phyloP scores from a whole-genome alignment of 108 stramenopile genomes.

The Stephanodiscus minutulus region DNA sequence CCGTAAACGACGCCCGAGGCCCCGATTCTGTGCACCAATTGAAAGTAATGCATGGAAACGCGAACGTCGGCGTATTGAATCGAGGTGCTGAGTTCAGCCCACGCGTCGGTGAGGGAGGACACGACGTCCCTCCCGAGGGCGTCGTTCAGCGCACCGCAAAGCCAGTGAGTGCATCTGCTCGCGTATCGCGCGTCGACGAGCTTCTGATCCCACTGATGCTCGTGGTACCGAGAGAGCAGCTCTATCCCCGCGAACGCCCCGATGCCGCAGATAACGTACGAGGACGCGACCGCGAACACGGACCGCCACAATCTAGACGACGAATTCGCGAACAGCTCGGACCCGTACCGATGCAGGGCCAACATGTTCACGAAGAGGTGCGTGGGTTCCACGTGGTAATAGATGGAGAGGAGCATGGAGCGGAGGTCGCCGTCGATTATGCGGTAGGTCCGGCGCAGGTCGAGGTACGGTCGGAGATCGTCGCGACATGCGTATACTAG shows the following conservation, averaged over 20 bases:
- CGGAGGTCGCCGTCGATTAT: conserved; percentile 33
- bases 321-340: conserved; percentile 31
- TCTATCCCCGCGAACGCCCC: conserved; percentile 31
- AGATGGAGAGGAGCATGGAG: conserved; percentile 42
- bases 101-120: conserved; percentile 36
- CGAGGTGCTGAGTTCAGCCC: conserved; percentile 25
- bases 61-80: conserved; percentile 31
- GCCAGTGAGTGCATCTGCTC: conserved; percentile 30
- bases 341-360: conserved; percentile 31
- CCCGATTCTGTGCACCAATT: conserved; percentile 32
- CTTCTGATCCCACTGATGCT: conserved; percentile 31
- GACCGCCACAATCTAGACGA: conserved; percentile 31
- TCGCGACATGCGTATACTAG: conserved; percentile 26
- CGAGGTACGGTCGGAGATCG: conserved; percentile 28
- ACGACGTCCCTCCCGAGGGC: conserved; percentile 28
- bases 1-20: conserved; percentile 45
- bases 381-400: conserved; percentile 37
- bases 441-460: conserved; percentile 27
- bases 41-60: conserved; percentile 24
- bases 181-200: conserved; percentile 19
- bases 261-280: conserved; percentile 28
- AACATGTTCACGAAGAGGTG: conserved; percentile 45
- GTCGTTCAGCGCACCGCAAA: conserved; percentile 35
- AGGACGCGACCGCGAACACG: conserved; percentile 14
- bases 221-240: conserved; percentile 29